Evolutionary conservation across 495 filamentous ascomycete genomes (phyloP).

Genomic region (Choiromyces venosus): DNA sequence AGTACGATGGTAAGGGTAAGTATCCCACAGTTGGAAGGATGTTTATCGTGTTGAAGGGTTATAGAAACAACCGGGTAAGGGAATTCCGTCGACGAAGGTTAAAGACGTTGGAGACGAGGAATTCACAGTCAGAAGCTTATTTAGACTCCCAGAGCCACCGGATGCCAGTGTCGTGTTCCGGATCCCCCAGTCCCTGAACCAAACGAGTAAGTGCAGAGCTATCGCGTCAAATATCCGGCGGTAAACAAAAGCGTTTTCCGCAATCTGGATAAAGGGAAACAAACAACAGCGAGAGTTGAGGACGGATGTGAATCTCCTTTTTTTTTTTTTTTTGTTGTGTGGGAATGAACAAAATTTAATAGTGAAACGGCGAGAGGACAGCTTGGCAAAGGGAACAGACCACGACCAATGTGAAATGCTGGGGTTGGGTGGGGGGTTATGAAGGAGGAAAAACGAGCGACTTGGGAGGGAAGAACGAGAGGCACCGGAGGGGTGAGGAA

Average conservation of each 20-base stretch:
- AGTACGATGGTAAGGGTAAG: background rate
- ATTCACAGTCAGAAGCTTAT: background rate
- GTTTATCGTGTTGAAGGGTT: background rate
- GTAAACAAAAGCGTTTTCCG: background rate
- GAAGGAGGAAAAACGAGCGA: conserved; percentile 25
- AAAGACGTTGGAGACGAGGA: background rate
- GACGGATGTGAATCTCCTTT: background rate
- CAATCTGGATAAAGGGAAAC: background rate
- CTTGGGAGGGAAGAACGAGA: conserved; percentile 19
- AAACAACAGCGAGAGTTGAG: background rate
- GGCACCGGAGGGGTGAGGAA: conserved; percentile 6
- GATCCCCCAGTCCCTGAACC: background rate
- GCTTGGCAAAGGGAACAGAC: background rate
- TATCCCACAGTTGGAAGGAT: conserved; percentile 11
- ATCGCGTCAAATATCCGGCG: background rate
- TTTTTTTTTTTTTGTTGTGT: background rate
- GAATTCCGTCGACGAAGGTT: background rate
- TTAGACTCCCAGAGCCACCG: background rate
- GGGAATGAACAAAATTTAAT: background rate
- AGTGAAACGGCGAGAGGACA: background rate
- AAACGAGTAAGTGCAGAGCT: background rate
- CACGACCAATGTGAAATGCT: background rate
- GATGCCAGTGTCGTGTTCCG: background rate
- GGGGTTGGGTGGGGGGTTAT: background rate
- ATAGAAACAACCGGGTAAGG: background rate